These are phyloP conservation scores for Plasmodium vivax DNA, from an alignment of 169 alveolate species.

Conservation along the genomic window DNA sequence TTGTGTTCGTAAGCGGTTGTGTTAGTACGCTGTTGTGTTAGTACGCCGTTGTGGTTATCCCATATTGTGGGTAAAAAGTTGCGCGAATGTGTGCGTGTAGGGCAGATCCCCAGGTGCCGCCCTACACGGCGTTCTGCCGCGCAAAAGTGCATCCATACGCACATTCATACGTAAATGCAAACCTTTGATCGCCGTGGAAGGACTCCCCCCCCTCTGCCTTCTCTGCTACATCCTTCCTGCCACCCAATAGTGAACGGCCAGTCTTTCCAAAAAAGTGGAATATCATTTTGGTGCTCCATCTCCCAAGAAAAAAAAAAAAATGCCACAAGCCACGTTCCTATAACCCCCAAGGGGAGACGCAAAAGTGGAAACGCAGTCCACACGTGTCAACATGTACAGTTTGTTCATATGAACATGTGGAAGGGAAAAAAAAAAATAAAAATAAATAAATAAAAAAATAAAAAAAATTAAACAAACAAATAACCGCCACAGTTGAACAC, in stretches of 20 bases:
- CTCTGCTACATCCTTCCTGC: not conserved
- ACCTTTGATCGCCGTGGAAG: not conserved
- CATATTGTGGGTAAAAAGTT: not conserved
- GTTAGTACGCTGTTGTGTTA: no score
- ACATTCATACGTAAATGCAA: not conserved
- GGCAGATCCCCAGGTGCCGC: not conserved
- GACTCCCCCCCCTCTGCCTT: not conserved
- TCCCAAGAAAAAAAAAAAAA: not conserved
- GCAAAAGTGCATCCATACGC: not conserved
- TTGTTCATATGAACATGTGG: not conserved
- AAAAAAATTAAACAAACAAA: not conserved
- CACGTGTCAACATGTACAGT: not conserved
- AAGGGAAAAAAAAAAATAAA: not conserved
- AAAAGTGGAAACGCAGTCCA: not conserved
- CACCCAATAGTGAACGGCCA: not conserved
- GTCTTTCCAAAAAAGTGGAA: not conserved
- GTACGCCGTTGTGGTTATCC: no score
- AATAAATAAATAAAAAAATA: not conserved
- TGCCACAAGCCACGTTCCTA: not conserved
- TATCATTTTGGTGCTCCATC: not conserved
- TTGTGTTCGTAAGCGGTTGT: no score
- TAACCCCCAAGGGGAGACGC: not conserved
- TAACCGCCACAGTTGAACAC: not conserved
- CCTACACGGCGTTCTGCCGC: not conserved
- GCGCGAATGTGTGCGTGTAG: not conserved